Conservation (phyloP, 495 filamentous ascomycete species). For the Neurospora sp. region DNA sequence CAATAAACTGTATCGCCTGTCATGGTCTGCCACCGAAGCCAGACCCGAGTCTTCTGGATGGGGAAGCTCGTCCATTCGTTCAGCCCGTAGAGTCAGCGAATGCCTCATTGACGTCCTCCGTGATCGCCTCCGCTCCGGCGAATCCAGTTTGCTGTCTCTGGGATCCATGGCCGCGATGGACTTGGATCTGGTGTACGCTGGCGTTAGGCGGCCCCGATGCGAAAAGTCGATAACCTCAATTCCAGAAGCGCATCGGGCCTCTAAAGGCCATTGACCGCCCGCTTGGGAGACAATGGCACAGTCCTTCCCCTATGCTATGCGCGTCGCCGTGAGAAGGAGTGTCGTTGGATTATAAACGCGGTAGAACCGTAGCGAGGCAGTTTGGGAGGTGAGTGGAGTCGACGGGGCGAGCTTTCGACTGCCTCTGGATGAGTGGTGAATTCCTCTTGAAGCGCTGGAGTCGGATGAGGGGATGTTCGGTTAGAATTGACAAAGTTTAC, state of each 20-base stretch:
- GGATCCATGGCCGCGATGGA: constrained; percentile 23
- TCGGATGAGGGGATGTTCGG: not conserved
- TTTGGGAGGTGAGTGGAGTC: not conserved
- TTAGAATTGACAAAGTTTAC: not conserved
- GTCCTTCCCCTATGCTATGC: not conserved
- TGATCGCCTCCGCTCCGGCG: not conserved
- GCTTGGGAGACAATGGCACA: not conserved
- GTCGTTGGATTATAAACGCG: not conserved
- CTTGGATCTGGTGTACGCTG: not conserved
- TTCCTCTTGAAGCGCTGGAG: not conserved
- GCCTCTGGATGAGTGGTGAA: not conserved
- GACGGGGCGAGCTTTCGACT: not conserved
- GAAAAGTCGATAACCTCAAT: not conserved
- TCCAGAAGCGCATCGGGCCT: not conserved
- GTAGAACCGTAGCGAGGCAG: not conserved
- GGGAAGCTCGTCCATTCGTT: not conserved
- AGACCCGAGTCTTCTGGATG: not conserved
- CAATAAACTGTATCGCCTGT: not conserved
- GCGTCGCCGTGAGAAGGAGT: not conserved
- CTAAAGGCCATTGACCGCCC: not conserved
- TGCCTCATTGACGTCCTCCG: constrained; percentile 26
- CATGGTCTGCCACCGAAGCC: not conserved
- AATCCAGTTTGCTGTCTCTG: constrained; percentile 18
- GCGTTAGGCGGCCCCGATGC: not conserved
- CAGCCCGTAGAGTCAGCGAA: constrained; percentile 12